Evolutionary conservation across 805 yeast genomes (phyloP).

Genomic region (Zygotorulaspora danielsina): DNA sequence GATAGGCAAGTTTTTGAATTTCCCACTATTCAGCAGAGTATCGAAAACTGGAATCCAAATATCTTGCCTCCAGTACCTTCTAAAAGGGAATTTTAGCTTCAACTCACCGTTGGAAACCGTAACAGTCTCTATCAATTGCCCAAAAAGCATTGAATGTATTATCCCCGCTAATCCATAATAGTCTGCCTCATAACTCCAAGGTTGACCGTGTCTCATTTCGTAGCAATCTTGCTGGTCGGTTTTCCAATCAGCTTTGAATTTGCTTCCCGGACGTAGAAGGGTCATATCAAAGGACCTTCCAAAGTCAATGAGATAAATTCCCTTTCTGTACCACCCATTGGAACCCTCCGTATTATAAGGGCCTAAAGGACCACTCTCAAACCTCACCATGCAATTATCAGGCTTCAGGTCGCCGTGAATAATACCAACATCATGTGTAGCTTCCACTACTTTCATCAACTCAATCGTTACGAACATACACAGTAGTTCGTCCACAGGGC

Average conservation of each 20-base stretch:
- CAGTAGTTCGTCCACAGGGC: conserved; percentile 54
- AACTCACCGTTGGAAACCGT: conserved; percentile 31
- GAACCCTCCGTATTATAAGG: conserved; percentile 36
- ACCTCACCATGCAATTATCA: conserved; percentile 76
- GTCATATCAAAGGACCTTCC: conserved; percentile 74
- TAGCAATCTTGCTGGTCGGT: conserved; percentile 68
- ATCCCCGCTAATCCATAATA: conserved; percentile 78
- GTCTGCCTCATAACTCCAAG: conserved; percentile 80
- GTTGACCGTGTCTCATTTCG: conserved; percentile 53
- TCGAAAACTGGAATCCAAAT: conserved; percentile 69
- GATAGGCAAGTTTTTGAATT: conserved; percentile 40
- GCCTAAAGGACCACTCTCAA: conserved; percentile 33
- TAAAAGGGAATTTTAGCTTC: conserved; percentile 45
- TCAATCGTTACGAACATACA: conserved; percentile 62
- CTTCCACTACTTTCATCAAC: conserved; percentile 53
- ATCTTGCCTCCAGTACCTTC: conserved; percentile 71
- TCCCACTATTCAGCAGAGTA: conserved; percentile 55
- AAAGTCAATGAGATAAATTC: conserved; percentile 69
- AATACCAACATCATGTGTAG: conserved; percentile 60
- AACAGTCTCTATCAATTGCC: conserved; percentile 51
- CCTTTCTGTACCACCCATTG: conserved; percentile 48
- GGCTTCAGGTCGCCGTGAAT: conserved; percentile 85
- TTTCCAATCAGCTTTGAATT: conserved; percentile 57
- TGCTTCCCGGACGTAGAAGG: conserved; percentile 46
- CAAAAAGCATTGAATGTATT: conserved; percentile 69